Percentiles rank a stretch among this genome's conserved stretches.
These are phyloP conservation scores for Acacia melanoxylon DNA, from an alignment of 306 rosid genomes.

Conservation along the genomic window DNA sequence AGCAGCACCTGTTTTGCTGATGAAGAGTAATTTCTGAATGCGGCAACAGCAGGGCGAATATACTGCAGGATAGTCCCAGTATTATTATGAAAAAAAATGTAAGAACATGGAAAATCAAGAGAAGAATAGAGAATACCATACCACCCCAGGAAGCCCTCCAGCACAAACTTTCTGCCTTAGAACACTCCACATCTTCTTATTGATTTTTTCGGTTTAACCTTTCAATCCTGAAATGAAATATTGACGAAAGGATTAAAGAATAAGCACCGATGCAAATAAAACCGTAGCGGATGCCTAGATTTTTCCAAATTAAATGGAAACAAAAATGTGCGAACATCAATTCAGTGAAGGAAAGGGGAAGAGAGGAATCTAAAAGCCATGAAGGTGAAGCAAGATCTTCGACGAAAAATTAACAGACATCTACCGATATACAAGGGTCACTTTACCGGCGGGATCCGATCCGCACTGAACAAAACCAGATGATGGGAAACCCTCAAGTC, in stretches of 20 bases:
- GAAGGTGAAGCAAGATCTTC: conserved; percentile 3
- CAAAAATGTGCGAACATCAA: background rate
- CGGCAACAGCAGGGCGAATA: conserved; percentile 58
- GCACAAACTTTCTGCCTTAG: conserved; percentile 57
- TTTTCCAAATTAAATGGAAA: background rate
- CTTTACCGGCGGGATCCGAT: background rate
- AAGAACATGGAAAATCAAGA: background rate
- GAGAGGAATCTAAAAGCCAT: too few relatives aligned
- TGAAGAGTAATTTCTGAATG: conserved; percentile 65
- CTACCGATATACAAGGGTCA: background rate
- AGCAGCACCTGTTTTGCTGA: conserved; percentile 67
- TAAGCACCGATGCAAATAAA: background rate
- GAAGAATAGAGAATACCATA: background rate
- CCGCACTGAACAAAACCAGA: background rate
- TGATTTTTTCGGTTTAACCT: conserved; percentile 1
- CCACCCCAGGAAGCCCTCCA: conserved; percentile 47
- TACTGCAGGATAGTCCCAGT: conserved; percentile 46
- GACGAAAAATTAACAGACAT: background rate
- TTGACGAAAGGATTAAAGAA: background rate
- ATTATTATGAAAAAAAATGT: background rate
- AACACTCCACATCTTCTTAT: conserved; percentile 69
- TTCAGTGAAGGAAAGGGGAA: background rate
- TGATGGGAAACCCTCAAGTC: background rate
- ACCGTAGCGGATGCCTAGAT: background rate
- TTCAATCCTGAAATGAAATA: background rate